Conservation (phyloP, 2,329 filamentous ascomycete species). For the Ophiostoma perfectum region DNA sequence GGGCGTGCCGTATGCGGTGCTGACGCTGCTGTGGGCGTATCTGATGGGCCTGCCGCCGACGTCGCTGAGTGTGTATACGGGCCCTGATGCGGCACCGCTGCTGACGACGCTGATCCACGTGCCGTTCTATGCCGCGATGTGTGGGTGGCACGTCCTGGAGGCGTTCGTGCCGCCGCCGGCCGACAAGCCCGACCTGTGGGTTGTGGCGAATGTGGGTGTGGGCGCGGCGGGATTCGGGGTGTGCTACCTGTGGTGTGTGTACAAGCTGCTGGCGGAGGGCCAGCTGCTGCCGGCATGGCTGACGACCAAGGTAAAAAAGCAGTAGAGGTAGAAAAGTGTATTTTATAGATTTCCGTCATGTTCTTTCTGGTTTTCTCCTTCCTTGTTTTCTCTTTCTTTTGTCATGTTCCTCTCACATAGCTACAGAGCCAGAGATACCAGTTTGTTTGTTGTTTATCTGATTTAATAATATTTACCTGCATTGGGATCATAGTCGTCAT, state of each 20-base stretch:
- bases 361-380: no score
- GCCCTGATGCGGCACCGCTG: constrained; percentile 42
- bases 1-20: constrained; percentile 73
- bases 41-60: constrained; percentile 80
- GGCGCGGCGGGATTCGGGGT: constrained; percentile 79
- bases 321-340: constrained; percentile 29
- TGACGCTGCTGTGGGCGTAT: constrained; percentile 86
- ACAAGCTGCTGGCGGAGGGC: constrained; percentile 59
- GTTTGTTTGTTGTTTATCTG: neutral
- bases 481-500: no score
- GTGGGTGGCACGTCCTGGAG: constrained; percentile 74
- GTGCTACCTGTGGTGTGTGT: constrained; percentile 88
- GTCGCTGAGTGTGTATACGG: constrained; percentile 62
- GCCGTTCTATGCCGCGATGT: constrained; percentile 71
- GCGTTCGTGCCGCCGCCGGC: constrained; percentile 61
- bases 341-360: neutral
- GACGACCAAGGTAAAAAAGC: constrained; percentile 35
- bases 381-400: neutral
- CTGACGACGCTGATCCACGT: constrained; percentile 65
- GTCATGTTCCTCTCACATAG: neutral
- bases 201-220: constrained; percentile 81
- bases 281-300: constrained; percentile 40
- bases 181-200: constrained; percentile 87
- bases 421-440: neutral
- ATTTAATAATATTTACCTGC: neutral